phyloP scores from a whole-genome alignment of 495 filamentous ascomycete species.

The Bombardia bombarda region DNA sequence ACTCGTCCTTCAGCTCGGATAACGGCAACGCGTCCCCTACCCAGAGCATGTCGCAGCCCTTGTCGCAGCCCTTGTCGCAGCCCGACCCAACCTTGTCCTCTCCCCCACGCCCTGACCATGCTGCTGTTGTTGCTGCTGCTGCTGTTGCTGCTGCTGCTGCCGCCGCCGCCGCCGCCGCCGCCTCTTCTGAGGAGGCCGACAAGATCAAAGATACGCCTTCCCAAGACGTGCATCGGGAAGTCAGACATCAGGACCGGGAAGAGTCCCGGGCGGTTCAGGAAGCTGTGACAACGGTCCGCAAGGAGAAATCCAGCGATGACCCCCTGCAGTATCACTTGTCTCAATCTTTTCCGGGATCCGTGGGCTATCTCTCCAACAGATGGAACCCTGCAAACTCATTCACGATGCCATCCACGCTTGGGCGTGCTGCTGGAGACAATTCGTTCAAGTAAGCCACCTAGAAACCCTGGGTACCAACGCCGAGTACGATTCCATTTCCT shows the following conservation, averaged over 20 bases:
- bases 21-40: conserved; percentile 14
- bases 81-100: conserved; percentile 8
- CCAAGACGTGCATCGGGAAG: background rate
- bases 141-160: no score
- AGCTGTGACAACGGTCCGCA: conserved; percentile 9
- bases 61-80: background rate
- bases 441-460: conserved; percentile 24
- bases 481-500: background rate
- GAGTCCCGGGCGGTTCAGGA: background rate
- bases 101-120: conserved; percentile 9
- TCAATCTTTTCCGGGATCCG: conserved; percentile 24
- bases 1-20: conserved; percentile 25
- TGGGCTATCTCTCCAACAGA: conserved; percentile 31
- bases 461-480: background rate
- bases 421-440: conserved; percentile 21
- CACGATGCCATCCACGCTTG: conserved; percentile 23
- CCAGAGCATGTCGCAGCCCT: conserved; percentile 6
- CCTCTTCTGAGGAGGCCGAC: conserved; percentile 6
- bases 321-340: conserved; percentile 8
- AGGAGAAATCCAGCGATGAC: background rate
- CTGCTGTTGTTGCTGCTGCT: no score
- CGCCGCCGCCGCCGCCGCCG: no score
- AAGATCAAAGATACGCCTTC: background rate
- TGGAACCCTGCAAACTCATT: conserved; percentile 30
- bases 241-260: background rate